phyloP scores from a whole-genome alignment of 2,329 filamentous ascomycete genomes.

The Pseudogymnoascus sp. region DNA sequence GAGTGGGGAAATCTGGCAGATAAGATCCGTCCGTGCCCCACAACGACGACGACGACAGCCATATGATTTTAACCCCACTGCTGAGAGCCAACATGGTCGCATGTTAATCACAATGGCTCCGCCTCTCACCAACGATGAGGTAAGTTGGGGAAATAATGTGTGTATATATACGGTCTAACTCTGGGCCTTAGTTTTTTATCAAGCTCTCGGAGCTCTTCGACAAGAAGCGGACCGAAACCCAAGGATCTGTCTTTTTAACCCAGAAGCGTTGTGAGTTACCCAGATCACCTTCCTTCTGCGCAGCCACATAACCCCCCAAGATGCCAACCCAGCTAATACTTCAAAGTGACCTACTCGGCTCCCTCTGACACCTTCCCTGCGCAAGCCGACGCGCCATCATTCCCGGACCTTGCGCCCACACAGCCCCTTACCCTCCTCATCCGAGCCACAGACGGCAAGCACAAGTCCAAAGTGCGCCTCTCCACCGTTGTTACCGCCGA shows the following conservation, averaged over 20 bases:
- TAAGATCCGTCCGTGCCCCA: slow-evolving; percentile 7
- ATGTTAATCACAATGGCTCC: slow-evolving; percentile 34
- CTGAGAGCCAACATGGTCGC: slow-evolving; percentile 9
- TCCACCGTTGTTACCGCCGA: slow-evolving; percentile 75
- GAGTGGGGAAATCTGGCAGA: neutral
- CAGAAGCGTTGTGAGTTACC: slow-evolving; percentile 62
- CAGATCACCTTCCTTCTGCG: slow-evolving; percentile 1
- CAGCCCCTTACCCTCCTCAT: slow-evolving; percentile 67
- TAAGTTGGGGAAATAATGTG: slow-evolving; percentile 24
- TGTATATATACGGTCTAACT: neutral
- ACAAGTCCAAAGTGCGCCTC: slow-evolving; percentile 61
- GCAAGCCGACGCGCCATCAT: slow-evolving; percentile 41
- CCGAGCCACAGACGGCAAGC: slow-evolving; percentile 74
- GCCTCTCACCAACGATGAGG: slow-evolving; percentile 56
- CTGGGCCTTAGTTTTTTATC: slow-evolving; percentile 58
- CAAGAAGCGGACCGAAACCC: slow-evolving; percentile 57
- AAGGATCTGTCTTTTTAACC: slow-evolving; percentile 66
- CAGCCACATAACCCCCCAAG: slow-evolving; percentile 15
- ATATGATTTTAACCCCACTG: slow-evolving; percentile 6
- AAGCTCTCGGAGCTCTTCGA: slow-evolving; percentile 62
- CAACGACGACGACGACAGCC: neutral
- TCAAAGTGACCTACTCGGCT: slow-evolving; percentile 13
- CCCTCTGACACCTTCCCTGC: slow-evolving; percentile 34
- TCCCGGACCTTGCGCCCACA: slow-evolving; percentile 53
- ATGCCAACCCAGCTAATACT: slow-evolving; percentile 14